These are phyloP conservation scores for Clonostachys solani DNA, from an alignment of 2,329 filamentous ascomycete genomes.

Conservation along the genomic window DNA sequence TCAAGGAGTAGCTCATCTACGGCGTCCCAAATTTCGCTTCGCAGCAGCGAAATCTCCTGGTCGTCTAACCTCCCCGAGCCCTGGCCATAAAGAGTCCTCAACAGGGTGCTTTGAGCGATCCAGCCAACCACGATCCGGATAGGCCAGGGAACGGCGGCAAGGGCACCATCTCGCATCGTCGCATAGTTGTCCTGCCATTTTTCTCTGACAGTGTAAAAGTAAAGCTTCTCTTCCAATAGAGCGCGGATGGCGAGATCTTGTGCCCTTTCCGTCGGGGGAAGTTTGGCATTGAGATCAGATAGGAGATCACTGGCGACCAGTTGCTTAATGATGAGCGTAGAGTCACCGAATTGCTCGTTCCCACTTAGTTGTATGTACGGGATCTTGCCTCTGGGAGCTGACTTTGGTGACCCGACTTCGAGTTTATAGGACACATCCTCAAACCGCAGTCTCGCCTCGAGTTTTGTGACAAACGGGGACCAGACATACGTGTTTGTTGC, in stretches of 20 bases:
- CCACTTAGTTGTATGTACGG: conserved; percentile 44
- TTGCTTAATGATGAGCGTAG: conserved; percentile 45
- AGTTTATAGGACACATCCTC: conserved; percentile 38
- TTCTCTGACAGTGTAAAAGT: conserved; percentile 52
- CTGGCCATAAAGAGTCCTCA: conserved; percentile 47
- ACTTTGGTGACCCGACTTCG: conserved; percentile 34
- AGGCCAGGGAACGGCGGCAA: conserved; percentile 46
- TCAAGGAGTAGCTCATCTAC: conserved; percentile 38
- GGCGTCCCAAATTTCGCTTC: conserved; percentile 48
- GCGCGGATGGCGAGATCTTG: conserved; percentile 48
- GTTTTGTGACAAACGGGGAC: conserved; percentile 60
- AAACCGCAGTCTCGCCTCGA: conserved; percentile 58
- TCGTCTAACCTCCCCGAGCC: conserved; percentile 45
- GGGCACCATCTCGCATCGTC: conserved; percentile 46
- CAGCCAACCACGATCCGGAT: conserved; percentile 45
- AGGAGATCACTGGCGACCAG: conserved; percentile 30
- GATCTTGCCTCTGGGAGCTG: conserved; percentile 53
- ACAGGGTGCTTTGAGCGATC: conserved; percentile 37
- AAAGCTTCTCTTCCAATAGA: conserved; percentile 56
- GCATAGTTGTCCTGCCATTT: conserved; percentile 57
- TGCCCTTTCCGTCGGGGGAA: conserved; percentile 31
- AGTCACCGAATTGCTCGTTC: conserved; percentile 37
- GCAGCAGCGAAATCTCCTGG: conserved; percentile 41
- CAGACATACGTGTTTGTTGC: conserved; percentile 37
- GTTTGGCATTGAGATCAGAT: conserved; percentile 38